These are phyloP conservation scores for Cyclanthera cordifolia DNA, from an alignment of 306 rosid species.

Conservation along the genomic window DNA sequence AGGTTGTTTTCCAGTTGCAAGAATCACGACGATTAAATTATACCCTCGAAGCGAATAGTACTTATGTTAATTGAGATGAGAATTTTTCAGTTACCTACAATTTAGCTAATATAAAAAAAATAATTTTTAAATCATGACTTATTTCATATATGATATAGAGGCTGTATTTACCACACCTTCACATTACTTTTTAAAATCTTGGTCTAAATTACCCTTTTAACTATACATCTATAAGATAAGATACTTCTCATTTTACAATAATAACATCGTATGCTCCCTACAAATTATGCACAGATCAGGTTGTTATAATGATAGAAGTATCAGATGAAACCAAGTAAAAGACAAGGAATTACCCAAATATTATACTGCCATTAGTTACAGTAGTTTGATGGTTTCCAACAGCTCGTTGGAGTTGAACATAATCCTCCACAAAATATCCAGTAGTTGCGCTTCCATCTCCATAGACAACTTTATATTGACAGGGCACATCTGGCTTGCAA, in stretches of 20 bases:
- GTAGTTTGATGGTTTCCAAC: constrained; percentile 29
- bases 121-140: too few relatives aligned
- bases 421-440: constrained; percentile 67
- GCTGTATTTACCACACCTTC: too few relatives aligned
- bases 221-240: background rate
- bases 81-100: too few relatives aligned
- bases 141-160: too few relatives aligned
- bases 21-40: background rate
- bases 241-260: background rate
- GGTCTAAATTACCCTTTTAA: too few relatives aligned
- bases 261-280: background rate
- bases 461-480: constrained; percentile 52
- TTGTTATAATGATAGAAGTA: background rate
- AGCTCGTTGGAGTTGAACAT: constrained; percentile 37
- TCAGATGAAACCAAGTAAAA: background rate
- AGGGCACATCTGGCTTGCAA: constrained; percentile 41
- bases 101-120: too few relatives aligned
- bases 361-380: constrained; percentile 28
- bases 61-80: too few relatives aligned
- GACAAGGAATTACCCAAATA: constrained; percentile 64
- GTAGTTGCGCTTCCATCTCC: constrained; percentile 78
- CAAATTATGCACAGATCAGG: background rate
- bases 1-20: background rate
- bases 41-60: background rate
- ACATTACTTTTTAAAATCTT: too few relatives aligned